Base-by-base conservation (phyloP, 2,329 filamentous ascomycete genomes). In the Arthrinium puccinioides region DNA sequence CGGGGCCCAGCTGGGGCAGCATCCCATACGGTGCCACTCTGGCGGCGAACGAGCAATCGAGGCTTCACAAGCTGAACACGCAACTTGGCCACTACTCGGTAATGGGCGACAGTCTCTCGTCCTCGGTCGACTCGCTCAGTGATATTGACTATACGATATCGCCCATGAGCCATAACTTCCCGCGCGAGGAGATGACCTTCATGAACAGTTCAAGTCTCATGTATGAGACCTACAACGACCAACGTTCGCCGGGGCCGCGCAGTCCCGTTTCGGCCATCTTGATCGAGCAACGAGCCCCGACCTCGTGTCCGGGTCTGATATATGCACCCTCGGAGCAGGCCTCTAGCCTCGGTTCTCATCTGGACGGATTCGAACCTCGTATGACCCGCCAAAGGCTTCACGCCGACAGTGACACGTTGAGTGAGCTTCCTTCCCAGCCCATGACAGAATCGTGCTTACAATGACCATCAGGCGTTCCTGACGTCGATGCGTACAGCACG, bases 281-380 rank as follows among this genome's bases (percentile, higher is more conserved):
- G 53, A 66, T 77, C 44, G 73, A 75, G 40, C 71, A 74, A 38
- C 67, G 71, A 45, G 70, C 69, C 11, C 72, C 74, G 27, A 75
- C 72, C 5, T 76, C 77, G 11, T 81, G 72, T 49, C 75, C 76
- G n/a, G 69, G 76, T 44, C 67, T 78, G 25, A 68, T 72, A 44
- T 80, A 79, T 48, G 66, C 72, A n/a, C 67, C 71, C 7, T 79
- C 76, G 5, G 76, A 81, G 49, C 69, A 69, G 38, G 69, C 72
- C 52, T 79, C 76, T 26, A 79, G 73, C 53, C 68, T 80, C 40
- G 67, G 71, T 45, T 77, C 75, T 20, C 75, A 79, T 47, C 65
- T 71, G 46, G 76, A 79, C 44, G 64, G 64, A 40, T 75, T 76
- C 52, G 76, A 79, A 51, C 64, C 67, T 34, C 69, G 72, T 46